Percentiles rank a stretch among this genome's conserved stretches.
Conservation (phyloP, 768 basidiomycete species). For the Cystobasidium onofrii region DNA sequence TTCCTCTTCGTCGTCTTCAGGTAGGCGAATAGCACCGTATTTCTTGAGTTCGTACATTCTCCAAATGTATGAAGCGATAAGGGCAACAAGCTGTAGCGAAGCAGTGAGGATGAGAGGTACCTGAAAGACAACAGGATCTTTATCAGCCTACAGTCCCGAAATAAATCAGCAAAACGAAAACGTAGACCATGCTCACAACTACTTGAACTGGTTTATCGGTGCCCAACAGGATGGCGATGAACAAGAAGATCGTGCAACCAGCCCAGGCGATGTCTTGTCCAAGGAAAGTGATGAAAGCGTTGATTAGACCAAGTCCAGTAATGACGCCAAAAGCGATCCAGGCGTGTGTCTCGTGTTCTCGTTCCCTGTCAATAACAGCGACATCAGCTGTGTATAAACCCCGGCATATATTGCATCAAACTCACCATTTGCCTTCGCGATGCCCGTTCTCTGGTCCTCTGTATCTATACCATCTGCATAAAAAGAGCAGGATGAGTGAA, state of each 20-base stretch:
- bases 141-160: too few species aligned
- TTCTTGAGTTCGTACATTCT: slow-evolving; percentile 42
- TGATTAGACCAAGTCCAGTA: slow-evolving; percentile 54
- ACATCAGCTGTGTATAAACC: not conserved
- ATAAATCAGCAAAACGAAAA: too few species aligned
- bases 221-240: slow-evolving; percentile 43
- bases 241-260: slow-evolving; percentile 36
- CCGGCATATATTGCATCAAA: not conserved
- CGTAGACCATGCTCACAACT: slow-evolving; percentile 35
- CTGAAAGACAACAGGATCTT: not conserved
- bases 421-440: slow-evolving; percentile 28
- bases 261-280: slow-evolving; percentile 39
- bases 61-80: slow-evolving; percentile 45
- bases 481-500: not conserved
- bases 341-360: slow-evolving; percentile 54
- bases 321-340: slow-evolving; percentile 69
- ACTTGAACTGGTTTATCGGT: slow-evolving; percentile 44
- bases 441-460: slow-evolving; percentile 2
- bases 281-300: slow-evolving; percentile 43
- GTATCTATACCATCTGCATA: slow-evolving; percentile 33
- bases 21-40: slow-evolving; percentile 45
- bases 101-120: slow-evolving; percentile 45
- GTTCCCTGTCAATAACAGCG: slow-evolving; percentile 47
- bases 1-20: slow-evolving; percentile 45
- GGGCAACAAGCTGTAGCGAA: slow-evolving; percentile 46